Percentiles rank a stretch among this genome's conserved stretches.
Conservation (phyloP, 169 alveolate species). For the Eimeria praecox region DNA sequence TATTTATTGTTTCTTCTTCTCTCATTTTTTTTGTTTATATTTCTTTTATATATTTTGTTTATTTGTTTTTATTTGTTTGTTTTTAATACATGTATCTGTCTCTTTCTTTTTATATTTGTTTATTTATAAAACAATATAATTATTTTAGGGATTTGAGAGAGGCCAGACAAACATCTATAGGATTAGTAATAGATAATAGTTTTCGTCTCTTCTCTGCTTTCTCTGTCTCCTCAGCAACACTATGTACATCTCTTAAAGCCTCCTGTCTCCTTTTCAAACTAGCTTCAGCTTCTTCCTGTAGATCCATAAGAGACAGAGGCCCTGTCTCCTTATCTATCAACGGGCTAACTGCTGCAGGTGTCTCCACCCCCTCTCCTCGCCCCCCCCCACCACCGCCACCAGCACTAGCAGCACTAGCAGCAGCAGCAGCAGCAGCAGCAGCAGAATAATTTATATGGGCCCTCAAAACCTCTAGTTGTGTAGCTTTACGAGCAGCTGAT, state of each 20-base stretch:
- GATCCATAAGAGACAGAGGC: background rate
- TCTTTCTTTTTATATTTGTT: too few species aligned
- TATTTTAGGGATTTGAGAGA: too few species aligned
- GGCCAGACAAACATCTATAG: conserved; percentile 9
- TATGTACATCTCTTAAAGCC: background rate
- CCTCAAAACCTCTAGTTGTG: background rate
- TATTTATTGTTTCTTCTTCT: too few species aligned
- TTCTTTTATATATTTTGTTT: too few species aligned
- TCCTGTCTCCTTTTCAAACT: background rate
- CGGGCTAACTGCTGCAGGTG: background rate
- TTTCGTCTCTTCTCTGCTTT: background rate
- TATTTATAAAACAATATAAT: too few species aligned
- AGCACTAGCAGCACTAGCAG: background rate
- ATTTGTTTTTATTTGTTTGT: too few species aligned
- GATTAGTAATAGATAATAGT: background rate
- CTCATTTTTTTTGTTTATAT: too few species aligned
- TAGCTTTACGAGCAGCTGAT: background rate
- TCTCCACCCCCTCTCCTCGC: too few species aligned
- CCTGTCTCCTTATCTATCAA: background rate
- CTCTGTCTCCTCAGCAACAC: background rate
- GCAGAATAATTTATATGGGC: background rate
- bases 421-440: background rate
- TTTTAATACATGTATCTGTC: too few species aligned
- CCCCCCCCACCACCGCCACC: too few species aligned
- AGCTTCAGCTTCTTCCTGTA: background rate